These are phyloP conservation scores for Rhizophora apiculata DNA, from an alignment of 345 rosid genomes.

Conservation along the genomic window DNA sequence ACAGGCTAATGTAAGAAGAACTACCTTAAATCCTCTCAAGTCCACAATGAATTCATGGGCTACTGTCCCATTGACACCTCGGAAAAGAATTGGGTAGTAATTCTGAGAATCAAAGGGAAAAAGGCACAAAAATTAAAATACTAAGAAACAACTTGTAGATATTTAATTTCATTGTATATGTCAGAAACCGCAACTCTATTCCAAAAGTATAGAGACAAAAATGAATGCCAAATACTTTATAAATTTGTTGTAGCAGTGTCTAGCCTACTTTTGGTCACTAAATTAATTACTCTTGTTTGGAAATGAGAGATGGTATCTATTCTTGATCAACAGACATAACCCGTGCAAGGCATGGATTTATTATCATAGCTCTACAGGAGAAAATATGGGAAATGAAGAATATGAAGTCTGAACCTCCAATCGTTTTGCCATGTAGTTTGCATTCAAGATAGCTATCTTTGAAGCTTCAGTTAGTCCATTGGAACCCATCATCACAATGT, in stretches of 20 bases:
- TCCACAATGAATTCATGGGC: slow-evolving; percentile 97
- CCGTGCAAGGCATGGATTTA: background rate
- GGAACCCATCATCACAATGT: slow-evolving; percentile 99
- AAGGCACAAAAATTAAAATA: background rate
- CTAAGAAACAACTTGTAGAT: background rate
- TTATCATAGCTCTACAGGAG: slow-evolving; percentile 2
- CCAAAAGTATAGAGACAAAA: background rate
- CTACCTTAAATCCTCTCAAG: slow-evolving; percentile 88
- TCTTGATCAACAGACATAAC: background rate
- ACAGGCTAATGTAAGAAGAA: background rate
- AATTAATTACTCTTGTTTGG: too few species aligned
- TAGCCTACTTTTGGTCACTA: too few species aligned
- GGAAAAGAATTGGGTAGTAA: slow-evolving; percentile 85
- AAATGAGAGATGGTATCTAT: too few species aligned
- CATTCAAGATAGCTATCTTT: slow-evolving; percentile 87
- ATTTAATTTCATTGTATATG: background rate
- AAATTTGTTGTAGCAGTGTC: background rate
- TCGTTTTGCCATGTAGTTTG: slow-evolving; percentile 99
- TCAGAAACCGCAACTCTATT: background rate
- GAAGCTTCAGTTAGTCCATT: slow-evolving; percentile 95
- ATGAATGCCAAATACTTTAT: background rate
- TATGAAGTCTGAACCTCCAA: slow-evolving; percentile 57
- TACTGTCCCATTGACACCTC: slow-evolving; percentile 87
- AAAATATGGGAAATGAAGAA: slow-evolving; percentile 12
- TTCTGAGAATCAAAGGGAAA: slow-evolving; percentile 40